A percentile compares a stretch with the other conserved stretches of the same genome.
Evolutionary conservation across 345 rosid species (phyloP).

Genomic region (Moricandia arvensis): DNA sequence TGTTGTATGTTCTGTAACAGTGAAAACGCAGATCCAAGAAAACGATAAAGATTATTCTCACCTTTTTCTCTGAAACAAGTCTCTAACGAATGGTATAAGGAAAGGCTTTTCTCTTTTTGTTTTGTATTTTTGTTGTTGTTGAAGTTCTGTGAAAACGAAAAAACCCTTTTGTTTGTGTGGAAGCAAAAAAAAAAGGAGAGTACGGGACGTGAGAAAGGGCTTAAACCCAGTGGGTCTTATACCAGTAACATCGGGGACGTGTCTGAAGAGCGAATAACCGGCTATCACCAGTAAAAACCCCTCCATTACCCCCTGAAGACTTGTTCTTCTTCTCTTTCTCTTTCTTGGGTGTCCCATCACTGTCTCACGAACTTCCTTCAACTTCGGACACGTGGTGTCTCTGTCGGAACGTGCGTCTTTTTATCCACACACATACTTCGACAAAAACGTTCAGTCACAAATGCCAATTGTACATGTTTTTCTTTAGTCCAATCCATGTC

Average conservation of each 20-base stretch:
- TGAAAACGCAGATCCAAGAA: conserved; percentile 13
- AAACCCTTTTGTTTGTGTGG: conserved; percentile 19
- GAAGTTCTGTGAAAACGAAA: neutral
- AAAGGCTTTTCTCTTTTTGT: neutral
- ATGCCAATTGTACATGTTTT: conserved; percentile 13
- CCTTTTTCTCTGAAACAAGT: conserved; percentile 2
- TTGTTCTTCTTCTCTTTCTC: conserved; percentile 39
- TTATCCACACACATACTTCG: conserved; percentile 33
- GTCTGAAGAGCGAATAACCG: conserved; percentile 39
- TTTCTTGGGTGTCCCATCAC: too few species aligned
- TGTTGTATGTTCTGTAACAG: neutral
- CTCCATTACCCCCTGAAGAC: conserved; percentile 37
- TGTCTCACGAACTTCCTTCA: conserved; percentile 19
- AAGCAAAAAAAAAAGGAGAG: neutral
- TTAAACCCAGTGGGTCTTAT: conserved; percentile 41
- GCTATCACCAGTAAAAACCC: conserved; percentile 36
- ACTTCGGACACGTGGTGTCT: conserved; percentile 29
- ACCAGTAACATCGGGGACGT: conserved; percentile 20
- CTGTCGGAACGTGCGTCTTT: conserved; percentile 24
- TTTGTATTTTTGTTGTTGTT: neutral
- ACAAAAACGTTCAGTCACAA: conserved; percentile 37
- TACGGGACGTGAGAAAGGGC: conserved; percentile 8
- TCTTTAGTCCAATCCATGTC: conserved; percentile 36
- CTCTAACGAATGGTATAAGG: too few species aligned
- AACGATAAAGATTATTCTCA: conserved; percentile 13